Evolutionary conservation across 805 yeast species (phyloP), one percentile per base, ranked within the genome.

Genomic region (Teunomyces panamensis): DNA sequence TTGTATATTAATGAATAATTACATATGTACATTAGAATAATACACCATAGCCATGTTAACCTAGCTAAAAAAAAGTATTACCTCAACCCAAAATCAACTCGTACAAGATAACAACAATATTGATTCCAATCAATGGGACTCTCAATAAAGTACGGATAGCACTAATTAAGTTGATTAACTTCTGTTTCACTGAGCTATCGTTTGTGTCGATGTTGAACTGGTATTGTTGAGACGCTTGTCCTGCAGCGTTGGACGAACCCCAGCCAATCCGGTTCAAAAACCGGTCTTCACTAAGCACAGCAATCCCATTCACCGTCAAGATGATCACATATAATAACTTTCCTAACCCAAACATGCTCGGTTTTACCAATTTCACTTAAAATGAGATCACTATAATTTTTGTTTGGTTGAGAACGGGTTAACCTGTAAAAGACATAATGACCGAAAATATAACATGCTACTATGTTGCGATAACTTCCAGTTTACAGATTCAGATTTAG

Each of bases 251-350:
- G 27, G 54, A 51, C 24, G 56, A 58, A 8, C 65, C 69, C 70
- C 68, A 70, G 24, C 70, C 74, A 30, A 61, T 79, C 67, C 96
- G 73, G 57, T 83, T 83, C 49, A 87, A 71, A 58, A 87, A 87
- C 49, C 96, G 70, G 58, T 87, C 94, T 57, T 87, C 95, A 61
- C 86, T 85, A 45, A 87, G 75, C 30, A 87, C 84, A 0, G 94
- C 94, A 27, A 87, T 78, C 0, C 92, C 81, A 63, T 87, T 87
- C 42, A 86, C 78, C 48, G 86, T 67, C 33, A 87, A 71, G n/a
- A 81, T 64, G 20, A 75, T 66, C 47, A 79, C 81, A 56, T 81
- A 82, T 47, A 81, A 71, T 29, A 82, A 66, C 59, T 74, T 80
- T 9, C 86, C 85, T 37, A 82, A 65, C 13, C 87, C 86, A 65